These are phyloP conservation scores for Dovyalis caffra DNA, from an alignment of 345 rosid genomes.

Conservation along the genomic window DNA sequence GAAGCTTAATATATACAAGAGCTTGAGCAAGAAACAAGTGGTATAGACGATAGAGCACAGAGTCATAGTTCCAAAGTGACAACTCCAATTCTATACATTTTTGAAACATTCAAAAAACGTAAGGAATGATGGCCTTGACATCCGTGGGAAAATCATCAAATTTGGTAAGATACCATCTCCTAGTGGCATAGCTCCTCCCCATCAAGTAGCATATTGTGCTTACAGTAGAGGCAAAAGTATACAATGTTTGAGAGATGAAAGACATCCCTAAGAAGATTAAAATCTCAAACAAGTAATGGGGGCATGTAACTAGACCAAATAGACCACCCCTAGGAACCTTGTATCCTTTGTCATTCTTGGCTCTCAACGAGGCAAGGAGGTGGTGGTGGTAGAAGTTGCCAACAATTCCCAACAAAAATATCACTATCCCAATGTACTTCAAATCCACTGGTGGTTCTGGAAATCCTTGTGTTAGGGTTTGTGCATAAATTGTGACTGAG, in stretches of 20 bases:
- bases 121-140: constrained; percentile 47
- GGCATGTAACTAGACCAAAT: constrained; percentile 54
- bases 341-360: constrained; percentile 44
- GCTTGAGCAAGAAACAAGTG: neutral
- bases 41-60: too few species aligned
- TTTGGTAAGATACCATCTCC: constrained; percentile 68
- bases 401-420: constrained; percentile 51
- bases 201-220: constrained; percentile 46
- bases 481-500: too few species aligned
- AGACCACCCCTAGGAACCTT: constrained; percentile 66
- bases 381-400: constrained; percentile 92
- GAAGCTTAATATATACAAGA: neutral
- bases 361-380: constrained; percentile 49
- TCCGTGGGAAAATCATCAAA: constrained; percentile 56
- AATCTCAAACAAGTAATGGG: constrained; percentile 71
- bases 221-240: constrained; percentile 31
- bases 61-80: too few species aligned
- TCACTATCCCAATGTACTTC: constrained; percentile 40
- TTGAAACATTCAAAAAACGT: too few species aligned
- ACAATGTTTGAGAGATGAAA: constrained; percentile 52
- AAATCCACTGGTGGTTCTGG: too few species aligned
- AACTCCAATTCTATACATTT: neutral
- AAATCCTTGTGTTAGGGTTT: too few species aligned
- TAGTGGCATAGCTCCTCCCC: constrained; percentile 63
- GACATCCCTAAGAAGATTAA: constrained; percentile 50